These are phyloP conservation scores for Seiridium cupressi DNA, from an alignment of 2,329 filamentous ascomycete genomes.

Conservation along the genomic window DNA sequence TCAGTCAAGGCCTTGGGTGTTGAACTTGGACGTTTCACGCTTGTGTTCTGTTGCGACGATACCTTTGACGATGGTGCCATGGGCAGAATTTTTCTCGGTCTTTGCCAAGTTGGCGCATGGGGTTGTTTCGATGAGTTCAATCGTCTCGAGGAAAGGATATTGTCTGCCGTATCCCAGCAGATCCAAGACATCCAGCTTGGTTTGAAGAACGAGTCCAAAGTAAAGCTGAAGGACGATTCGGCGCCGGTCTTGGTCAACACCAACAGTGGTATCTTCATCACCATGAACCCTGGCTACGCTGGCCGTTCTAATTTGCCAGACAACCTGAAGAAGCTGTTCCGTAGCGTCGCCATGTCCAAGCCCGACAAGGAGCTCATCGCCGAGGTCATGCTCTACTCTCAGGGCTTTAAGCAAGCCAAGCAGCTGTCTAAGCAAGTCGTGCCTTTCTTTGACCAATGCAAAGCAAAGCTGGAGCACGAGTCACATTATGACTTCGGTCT, in stretches of 20 bases:
- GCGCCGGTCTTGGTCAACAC: conserved; percentile 70
- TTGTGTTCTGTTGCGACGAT: conserved; percentile 99
- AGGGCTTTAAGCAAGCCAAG: conserved; percentile 97
- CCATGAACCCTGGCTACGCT: conserved; percentile 99
- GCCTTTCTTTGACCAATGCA: conserved; percentile 95
- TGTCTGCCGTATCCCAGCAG: conserved; percentile 97
- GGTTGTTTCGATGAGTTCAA: conserved; percentile 99
- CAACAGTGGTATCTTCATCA: conserved; percentile 99
- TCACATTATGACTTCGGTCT: conserved; percentile 99
- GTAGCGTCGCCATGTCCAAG: conserved; percentile 99
- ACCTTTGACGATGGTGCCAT: conserved; percentile 99
- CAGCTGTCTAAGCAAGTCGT: conserved; percentile 91
- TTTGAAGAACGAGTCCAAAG: conserved; percentile 84
- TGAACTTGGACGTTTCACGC: conserved; percentile 92
- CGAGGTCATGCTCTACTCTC: conserved; percentile 99
- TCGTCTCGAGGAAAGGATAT: conserved; percentile 92
- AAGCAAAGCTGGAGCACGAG: conserved; percentile 81
- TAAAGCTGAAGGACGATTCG: conserved; percentile 90
- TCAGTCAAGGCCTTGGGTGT: conserved; percentile 97
- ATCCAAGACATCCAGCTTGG: conserved; percentile 99
- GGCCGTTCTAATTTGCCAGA: conserved; percentile 97
- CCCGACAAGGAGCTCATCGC: conserved; percentile 99
- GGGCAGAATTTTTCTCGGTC: conserved; percentile 98
- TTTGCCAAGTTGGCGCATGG: conserved; percentile 98
- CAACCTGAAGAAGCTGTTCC: conserved; percentile 99